Conservation (phyloP, 495 filamentous ascomycete genomes). For the Penicillium fimorum region DNA sequence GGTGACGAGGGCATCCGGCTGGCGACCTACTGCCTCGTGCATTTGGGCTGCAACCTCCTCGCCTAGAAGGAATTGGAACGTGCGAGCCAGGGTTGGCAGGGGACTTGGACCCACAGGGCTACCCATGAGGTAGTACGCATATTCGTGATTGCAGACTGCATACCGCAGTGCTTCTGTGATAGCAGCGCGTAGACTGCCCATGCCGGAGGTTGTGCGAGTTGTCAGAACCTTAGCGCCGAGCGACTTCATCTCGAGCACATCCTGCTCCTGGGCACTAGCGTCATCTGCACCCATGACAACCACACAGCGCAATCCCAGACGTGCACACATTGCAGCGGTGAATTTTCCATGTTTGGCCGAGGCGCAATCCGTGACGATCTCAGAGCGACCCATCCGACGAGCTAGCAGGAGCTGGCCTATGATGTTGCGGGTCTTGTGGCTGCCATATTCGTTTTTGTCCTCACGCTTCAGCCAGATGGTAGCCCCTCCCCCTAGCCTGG, state of each 20-base stretch:
- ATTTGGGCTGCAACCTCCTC: constrained; percentile 34
- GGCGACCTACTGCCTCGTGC: constrained; percentile 19
- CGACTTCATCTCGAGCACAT: constrained; percentile 30
- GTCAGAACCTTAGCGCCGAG: constrained; percentile 33
- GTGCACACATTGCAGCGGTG: constrained; percentile 35
- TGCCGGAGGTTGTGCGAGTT: constrained; percentile 27
- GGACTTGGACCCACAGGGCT: constrained; percentile 34
- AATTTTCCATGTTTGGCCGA: constrained; percentile 34
- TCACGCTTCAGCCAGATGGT: constrained; percentile 39
- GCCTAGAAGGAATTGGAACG: constrained; percentile 36
- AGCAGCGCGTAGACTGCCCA: constrained; percentile 33
- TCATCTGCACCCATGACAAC: constrained; percentile 35
- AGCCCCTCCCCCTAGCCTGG: constrained; percentile 24
- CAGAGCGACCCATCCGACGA: constrained; percentile 28
- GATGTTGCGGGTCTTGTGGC: constrained; percentile 33
- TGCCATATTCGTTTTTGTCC: constrained; percentile 31
- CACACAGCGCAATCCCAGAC: constrained; percentile 30
- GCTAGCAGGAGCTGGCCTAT: constrained; percentile 36
- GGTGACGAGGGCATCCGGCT: constrained; percentile 32
- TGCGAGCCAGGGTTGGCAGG: constrained; percentile 31
- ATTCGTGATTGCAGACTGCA: constrained; percentile 31
- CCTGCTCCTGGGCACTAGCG: constrained; percentile 26
- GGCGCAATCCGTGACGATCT: constrained; percentile 37
- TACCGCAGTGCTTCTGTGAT: constrained; percentile 36
- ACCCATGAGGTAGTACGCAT: constrained; percentile 35